Conservation (phyloP, 2,329 filamentous ascomycete species). For the Aspergillus aculeatus region DNA sequence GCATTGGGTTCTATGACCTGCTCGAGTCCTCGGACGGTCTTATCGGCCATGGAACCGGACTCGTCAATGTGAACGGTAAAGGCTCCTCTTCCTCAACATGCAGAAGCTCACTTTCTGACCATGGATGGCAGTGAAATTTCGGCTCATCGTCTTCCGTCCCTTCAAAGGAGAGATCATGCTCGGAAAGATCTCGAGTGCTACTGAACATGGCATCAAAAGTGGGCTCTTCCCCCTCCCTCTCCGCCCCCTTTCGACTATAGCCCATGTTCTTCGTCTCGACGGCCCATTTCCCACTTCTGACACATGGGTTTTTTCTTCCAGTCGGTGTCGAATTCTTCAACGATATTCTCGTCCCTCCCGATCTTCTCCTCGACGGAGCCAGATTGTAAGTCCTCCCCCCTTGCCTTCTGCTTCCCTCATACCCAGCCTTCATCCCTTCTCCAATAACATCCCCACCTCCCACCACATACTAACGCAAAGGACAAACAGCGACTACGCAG, state of each 20-base stretch:
- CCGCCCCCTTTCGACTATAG: neutral
- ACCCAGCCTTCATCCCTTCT: too few species aligned
- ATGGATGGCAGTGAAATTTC: constrained; percentile 73
- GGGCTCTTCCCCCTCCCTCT: constrained; percentile 22
- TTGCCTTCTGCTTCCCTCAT: too few species aligned
- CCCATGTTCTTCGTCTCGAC: too few species aligned
- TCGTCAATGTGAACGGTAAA: constrained; percentile 89
- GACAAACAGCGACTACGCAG: constrained; percentile 62
- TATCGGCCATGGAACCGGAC: constrained; percentile 86
- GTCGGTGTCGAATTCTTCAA: constrained; percentile 91
- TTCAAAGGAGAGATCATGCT: constrained; percentile 93
- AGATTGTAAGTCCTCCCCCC: constrained; percentile 61
- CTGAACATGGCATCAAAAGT: constrained; percentile 70
- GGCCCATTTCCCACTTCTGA: too few species aligned
- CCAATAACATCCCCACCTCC: neutral
- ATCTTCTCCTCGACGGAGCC: constrained; percentile 71
- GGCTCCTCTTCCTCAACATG: constrained; percentile 12
- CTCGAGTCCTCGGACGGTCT: constrained; percentile 86
- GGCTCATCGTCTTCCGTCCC: constrained; percentile 87
- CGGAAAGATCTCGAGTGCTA: constrained; percentile 76
- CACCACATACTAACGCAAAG: constrained; percentile 20
- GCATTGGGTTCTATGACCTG: constrained; percentile 89
- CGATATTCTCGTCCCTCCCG: constrained; percentile 77
- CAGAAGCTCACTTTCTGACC: neutral
- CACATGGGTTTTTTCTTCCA: constrained; percentile 27